A percentile compares a stretch with the other conserved stretches of the same genome.
Evolutionary conservation across 345 rosid species (phyloP).

Genomic region (Angophora floribunda): DNA sequence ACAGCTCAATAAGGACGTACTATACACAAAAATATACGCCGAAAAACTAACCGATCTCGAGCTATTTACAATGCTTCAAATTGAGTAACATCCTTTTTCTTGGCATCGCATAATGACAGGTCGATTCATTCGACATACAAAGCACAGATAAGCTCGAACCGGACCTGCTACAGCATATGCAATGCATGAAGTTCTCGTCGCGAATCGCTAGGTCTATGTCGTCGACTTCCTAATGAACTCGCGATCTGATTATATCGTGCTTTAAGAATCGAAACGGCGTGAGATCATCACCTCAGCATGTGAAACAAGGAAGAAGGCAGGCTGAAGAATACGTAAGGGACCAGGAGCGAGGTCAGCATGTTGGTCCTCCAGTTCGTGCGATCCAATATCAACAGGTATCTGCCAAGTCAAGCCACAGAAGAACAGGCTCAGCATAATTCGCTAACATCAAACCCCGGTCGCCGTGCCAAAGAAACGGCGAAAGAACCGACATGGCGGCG

Average conservation of each 20-base stretch:
- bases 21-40: neutral
- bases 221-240: neutral
- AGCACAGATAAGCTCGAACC: neutral
- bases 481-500: conserved; percentile 54
- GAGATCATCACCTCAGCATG: conserved; percentile 48
- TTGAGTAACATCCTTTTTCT: neutral
- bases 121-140: neutral
- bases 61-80: neutral
- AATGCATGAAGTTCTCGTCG: neutral
- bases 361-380: conserved; percentile 95
- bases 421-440: neutral
- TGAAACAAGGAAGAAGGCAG: conserved; percentile 60
- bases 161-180: neutral
- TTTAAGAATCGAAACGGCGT: neutral
- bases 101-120: neutral
- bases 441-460: neutral
- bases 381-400: conserved; percentile 80
- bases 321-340: conserved; percentile 87
- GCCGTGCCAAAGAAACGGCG: neutral
- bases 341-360: conserved; percentile 76
- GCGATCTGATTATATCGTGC: neutral
- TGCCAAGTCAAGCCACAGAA: conserved; percentile 6
- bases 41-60: neutral
- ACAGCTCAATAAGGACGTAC: neutral
- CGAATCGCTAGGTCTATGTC: too few species aligned